Conservation (phyloP, 2,329 filamentous ascomycete genomes). For the Myrmaecium sp. region DNA sequence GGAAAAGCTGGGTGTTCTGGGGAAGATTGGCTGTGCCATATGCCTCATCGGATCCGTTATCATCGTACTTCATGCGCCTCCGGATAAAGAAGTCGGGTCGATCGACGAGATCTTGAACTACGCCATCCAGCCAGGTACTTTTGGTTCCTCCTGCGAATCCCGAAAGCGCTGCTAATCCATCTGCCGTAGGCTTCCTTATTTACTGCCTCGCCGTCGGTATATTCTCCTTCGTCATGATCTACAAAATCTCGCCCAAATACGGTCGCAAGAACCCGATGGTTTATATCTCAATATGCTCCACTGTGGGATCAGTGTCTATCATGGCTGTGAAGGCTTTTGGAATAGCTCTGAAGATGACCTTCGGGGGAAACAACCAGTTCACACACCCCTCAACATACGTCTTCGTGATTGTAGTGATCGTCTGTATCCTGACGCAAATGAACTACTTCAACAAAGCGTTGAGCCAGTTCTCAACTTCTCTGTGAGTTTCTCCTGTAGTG, state of each 20-base stretch:
- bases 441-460: constrained; percentile 99
- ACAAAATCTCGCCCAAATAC: constrained; percentile 73
- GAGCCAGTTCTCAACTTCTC: constrained; percentile 90
- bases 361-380: constrained; percentile 90
- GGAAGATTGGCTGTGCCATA: constrained; percentile 88
- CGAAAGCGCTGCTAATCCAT: constrained; percentile 1
- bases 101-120: constrained; percentile 85
- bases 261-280: constrained; percentile 93
- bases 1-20: constrained; percentile 76
- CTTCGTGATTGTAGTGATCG: constrained; percentile 79
- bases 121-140: constrained; percentile 84
- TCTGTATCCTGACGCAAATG: constrained; percentile 98
- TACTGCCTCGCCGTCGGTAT: constrained; percentile 67
- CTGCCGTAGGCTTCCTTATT: constrained; percentile 60
- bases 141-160: no score
- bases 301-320: constrained; percentile 90
- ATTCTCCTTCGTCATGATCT: constrained; percentile 91
- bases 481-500: constrained; percentile 41
- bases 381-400: constrained; percentile 90
- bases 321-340: constrained; percentile 99
- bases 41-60: constrained; percentile 93
- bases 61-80: constrained; percentile 91
- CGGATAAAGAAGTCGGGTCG: constrained; percentile 77
- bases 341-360: constrained; percentile 88
- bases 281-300: constrained; percentile 94